These are phyloP conservation scores for Debaryomyces udenii DNA, from an alignment of 1,139 yeast species.

Conservation along the genomic window DNA sequence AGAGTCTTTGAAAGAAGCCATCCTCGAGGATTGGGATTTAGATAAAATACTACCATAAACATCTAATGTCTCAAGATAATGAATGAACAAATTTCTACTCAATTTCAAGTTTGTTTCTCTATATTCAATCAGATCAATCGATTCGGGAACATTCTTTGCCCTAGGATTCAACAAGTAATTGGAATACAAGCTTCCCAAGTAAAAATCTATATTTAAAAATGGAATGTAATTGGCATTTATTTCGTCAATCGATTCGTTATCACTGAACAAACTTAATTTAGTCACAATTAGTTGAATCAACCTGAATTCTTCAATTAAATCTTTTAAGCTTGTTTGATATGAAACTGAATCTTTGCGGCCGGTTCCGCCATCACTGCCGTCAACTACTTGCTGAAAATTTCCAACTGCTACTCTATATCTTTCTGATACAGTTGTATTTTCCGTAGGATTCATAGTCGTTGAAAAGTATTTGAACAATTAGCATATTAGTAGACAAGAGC, in stretches of 20 bases:
- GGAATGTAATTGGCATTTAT: conserved; percentile 58
- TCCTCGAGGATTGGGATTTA: conserved; percentile 37
- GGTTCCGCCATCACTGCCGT: conserved; percentile 5
- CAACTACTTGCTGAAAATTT: conserved; percentile 11
- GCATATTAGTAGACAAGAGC: too few species aligned
- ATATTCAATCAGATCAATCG: conserved; percentile 20
- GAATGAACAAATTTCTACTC: conserved; percentile 45
- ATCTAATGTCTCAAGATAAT: conserved; percentile 44
- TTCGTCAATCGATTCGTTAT: conserved; percentile 62
- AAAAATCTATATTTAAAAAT: conserved; percentile 54
- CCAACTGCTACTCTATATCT: conserved; percentile 21
- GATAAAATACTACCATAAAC: conserved; percentile 45
- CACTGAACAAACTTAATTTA: conserved; percentile 55
- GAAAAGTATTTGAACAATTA: too few species aligned
- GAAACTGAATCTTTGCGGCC: conserved; percentile 30
- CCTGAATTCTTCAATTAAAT: conserved; percentile 31
- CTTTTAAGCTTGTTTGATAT: conserved; percentile 28
- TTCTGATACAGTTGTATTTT: conserved; percentile 23
- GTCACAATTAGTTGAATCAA: conserved; percentile 29
- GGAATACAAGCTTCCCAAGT: conserved; percentile 45
- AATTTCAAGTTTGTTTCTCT: conserved; percentile 45
- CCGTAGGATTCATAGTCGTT: not conserved
- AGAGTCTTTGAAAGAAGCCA: conserved; percentile 43
- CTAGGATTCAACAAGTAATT: conserved; percentile 13
- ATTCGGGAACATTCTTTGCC: conserved; percentile 14